Evolutionary conservation across 176 grass and related monocot species (phyloP).

Genomic region (Zoysia pacifica): DNA sequence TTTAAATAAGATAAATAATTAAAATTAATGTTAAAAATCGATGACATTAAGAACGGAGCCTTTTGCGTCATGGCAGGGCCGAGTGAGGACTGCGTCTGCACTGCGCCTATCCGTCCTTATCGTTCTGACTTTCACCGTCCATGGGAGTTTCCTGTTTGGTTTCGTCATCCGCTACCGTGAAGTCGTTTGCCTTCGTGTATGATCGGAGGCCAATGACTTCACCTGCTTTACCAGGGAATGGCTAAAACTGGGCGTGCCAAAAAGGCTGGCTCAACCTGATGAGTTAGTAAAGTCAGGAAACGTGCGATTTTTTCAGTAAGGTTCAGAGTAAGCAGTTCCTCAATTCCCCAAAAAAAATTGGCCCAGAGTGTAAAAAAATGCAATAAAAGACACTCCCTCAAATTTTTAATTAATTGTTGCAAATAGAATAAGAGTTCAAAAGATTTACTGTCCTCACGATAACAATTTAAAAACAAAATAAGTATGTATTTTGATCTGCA

Average conservation of each 20-base stretch:
- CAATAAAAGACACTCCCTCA: too few relatives aligned
- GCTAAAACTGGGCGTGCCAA: slow-evolving; percentile 46
- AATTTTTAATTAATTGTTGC: too few relatives aligned
- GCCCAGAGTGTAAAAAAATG: background rate
- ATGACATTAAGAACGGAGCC: too few relatives aligned
- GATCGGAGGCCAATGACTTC: slow-evolving; percentile 22
- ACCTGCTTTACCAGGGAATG: slow-evolving; percentile 36
- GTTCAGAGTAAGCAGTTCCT: background rate
- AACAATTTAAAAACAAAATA: background rate
- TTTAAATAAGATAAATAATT: too few relatives aligned
- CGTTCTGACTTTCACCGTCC: slow-evolving; percentile 42
- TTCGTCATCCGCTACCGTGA: background rate
- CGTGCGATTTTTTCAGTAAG: slow-evolving; percentile 12
- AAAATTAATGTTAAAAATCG: too few relatives aligned
- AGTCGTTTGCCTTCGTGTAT: slow-evolving; percentile 28
- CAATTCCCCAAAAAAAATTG: background rate
- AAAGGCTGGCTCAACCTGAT: slow-evolving; percentile 3
- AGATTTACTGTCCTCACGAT: too few relatives aligned
- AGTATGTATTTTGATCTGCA: background rate
- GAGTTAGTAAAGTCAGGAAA: slow-evolving; percentile 14
- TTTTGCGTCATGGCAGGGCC: too few relatives aligned
- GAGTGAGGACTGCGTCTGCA: background rate
- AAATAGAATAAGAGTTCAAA: too few relatives aligned
- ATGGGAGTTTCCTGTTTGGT: slow-evolving; percentile 39
- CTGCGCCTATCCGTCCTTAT: slow-evolving; percentile 37